Percentiles rank a stretch among this genome's conserved stretches.
These are phyloP conservation scores for Cucurbita argyrosperma DNA, from an alignment of 306 rosid species.

Conservation along the genomic window DNA sequence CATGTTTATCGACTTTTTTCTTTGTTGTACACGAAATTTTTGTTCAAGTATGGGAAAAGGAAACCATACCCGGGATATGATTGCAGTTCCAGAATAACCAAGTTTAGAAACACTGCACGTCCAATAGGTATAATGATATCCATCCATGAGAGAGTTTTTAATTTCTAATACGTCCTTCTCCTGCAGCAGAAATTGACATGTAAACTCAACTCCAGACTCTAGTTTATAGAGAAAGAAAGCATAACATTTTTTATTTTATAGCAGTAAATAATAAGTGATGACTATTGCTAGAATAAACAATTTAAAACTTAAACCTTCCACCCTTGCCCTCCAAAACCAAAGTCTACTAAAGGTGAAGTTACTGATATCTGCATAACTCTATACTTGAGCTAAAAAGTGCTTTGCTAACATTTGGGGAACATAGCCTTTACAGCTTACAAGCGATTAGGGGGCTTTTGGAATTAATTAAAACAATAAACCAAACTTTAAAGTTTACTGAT, in stretches of 20 bases:
- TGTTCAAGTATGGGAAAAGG: background rate
- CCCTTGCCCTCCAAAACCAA: background rate
- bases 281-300: background rate
- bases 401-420: background rate
- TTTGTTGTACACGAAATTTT: background rate
- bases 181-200: conserved; percentile 28
- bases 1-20: background rate
- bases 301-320: background rate
- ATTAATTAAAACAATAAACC: too few species aligned
- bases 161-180: conserved; percentile 62
- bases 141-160: conserved; percentile 42
- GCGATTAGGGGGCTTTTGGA: background rate
- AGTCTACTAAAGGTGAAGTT: background rate
- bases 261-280: background rate
- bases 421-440: background rate
- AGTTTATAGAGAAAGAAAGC: background rate
- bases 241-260: background rate
- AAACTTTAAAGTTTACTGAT: too few species aligned
- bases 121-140: conserved; percentile 82
- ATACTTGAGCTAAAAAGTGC: background rate
- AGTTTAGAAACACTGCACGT: conserved; percentile 81
- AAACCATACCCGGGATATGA: conserved; percentile 71
- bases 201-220: background rate
- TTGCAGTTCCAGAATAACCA: conserved; percentile 90
- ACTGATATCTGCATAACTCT: background rate